A percentile compares a stretch with the other conserved stretches of the same genome.
Conservation (phyloP, 495 filamentous ascomycete species). For the Tuber aestivum region DNA sequence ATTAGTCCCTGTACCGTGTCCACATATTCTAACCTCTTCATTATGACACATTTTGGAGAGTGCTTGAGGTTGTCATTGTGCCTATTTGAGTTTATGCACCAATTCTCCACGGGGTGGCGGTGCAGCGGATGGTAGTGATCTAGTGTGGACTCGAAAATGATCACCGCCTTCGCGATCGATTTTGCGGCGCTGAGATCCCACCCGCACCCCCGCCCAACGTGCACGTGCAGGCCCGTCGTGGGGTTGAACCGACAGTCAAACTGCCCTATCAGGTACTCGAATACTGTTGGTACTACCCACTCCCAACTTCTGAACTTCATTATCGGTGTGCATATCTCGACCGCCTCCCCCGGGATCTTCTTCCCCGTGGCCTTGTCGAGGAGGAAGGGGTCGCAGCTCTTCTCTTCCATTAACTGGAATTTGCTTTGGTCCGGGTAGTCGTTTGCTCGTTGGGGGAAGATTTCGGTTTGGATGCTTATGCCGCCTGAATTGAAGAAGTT, state of each 20-base stretch:
- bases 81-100: constrained; percentile 35
- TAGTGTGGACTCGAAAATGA: constrained; percentile 34
- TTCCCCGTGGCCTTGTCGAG: constrained; percentile 8
- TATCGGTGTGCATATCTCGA: constrained; percentile 39
- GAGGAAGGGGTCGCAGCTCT: constrained; percentile 22
- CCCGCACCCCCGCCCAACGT: constrained; percentile 33
- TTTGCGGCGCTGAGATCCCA: constrained; percentile 29
- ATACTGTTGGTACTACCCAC: constrained; percentile 19
- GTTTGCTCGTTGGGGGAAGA: constrained; percentile 15
- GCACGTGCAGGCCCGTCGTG: constrained; percentile 37
- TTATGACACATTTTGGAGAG: constrained; percentile 20
- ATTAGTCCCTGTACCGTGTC: constrained; percentile 21
- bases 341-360: constrained; percentile 19
- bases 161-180: constrained; percentile 34
- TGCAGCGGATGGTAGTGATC: constrained; percentile 29
- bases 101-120: constrained; percentile 24
- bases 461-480: constrained; percentile 26
- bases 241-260: constrained; percentile 31
- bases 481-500: constrained; percentile 15
- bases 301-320: constrained; percentile 23
- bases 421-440: constrained; percentile 23
- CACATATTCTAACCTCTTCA: constrained; percentile 18
- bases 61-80: constrained; percentile 15
- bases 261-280: constrained; percentile 18
- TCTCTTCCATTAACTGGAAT: constrained; percentile 30